phyloP scores from a whole-genome alignment of 441 rosid genomes.

The Caryocar brasiliense region DNA sequence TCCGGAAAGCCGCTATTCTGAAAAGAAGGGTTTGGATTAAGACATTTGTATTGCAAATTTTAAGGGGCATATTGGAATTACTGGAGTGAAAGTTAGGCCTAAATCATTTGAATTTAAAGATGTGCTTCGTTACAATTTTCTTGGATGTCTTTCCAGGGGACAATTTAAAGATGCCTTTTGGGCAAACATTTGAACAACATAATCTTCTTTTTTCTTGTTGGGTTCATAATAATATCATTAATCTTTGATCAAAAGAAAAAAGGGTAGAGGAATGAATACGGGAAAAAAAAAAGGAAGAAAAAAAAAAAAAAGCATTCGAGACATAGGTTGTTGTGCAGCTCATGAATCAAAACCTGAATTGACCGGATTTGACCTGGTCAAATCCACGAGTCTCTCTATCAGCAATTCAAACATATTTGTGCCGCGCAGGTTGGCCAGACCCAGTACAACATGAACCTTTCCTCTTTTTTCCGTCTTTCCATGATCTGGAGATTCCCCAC shows the following conservation, averaged over 20 bases:
- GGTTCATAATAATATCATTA: too few relatives aligned
- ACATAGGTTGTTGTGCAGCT: neutral
- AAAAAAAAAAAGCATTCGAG: neutral
- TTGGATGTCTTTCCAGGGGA: too few relatives aligned
- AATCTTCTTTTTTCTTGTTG: too few relatives aligned
- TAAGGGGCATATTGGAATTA: too few relatives aligned
- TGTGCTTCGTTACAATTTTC: too few relatives aligned
- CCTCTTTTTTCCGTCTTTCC: conserved; percentile 20
- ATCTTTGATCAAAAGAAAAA: conserved; percentile 1
- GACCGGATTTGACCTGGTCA: conserved; percentile 15
- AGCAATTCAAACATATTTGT: conserved; percentile 5
- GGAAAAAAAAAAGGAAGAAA: neutral
- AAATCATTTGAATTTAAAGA: too few relatives aligned
- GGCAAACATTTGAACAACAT: too few relatives aligned
- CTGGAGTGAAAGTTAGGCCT: too few relatives aligned
- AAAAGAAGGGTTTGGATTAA: too few relatives aligned
- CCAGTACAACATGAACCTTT: conserved; percentile 15
- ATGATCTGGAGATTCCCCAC: conserved; percentile 14
- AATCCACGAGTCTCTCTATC: neutral
- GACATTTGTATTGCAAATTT: too few relatives aligned
- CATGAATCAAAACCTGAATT: neutral
- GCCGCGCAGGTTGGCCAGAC: conserved; percentile 1
- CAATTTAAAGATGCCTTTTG: too few relatives aligned
- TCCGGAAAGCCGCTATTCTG: too few relatives aligned
- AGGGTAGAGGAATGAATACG: neutral